Conservation (phyloP, 2,329 filamentous ascomycete species). For the Colletotrichum sidae region DNA sequence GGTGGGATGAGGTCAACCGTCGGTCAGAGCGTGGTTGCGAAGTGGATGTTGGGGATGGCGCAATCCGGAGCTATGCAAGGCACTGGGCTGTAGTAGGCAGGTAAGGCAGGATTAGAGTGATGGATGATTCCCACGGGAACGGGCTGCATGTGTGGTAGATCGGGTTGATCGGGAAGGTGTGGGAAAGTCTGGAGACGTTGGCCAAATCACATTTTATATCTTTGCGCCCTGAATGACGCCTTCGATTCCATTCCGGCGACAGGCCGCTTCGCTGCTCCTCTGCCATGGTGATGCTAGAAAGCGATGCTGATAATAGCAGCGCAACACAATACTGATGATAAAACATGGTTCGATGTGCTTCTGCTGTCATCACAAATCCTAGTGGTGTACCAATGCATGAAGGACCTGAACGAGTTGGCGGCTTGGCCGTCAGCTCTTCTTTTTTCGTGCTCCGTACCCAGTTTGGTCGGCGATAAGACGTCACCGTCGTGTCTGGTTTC, state of each 20-base stretch:
- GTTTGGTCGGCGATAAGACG: no score
- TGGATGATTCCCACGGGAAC: conserved; percentile 5
- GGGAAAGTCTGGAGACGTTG: conserved; percentile 9
- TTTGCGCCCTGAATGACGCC: conserved; percentile 25
- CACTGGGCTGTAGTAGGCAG: conserved; percentile 33
- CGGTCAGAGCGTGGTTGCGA: neutral
- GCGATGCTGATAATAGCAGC: conserved; percentile 15
- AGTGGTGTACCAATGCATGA: conserved; percentile 26
- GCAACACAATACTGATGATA: conserved; percentile 6
- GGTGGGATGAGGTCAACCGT: neutral
- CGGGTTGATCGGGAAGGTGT: conserved; percentile 25
- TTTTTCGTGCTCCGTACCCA: no score
- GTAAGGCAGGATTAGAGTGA: conserved; percentile 10
- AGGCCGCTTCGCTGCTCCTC: conserved; percentile 9
- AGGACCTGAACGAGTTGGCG: no score
- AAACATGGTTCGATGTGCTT: conserved; percentile 33
- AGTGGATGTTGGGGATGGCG: conserved; percentile 27
- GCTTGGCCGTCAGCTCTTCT: no score
- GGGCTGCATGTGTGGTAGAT: conserved; percentile 20
- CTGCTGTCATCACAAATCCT: conserved; percentile 33
- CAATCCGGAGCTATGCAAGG: conserved; percentile 36
- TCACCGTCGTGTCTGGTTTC: no score
- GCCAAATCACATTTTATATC: conserved; percentile 28
- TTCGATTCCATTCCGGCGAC: conserved; percentile 16
- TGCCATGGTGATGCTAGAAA: conserved; percentile 5